Evolutionary conservation across 202 grass and related monocot genomes (phyloP), one percentile per base, ranked within the genome.

Genomic region (Digitaria exilis): DNA sequence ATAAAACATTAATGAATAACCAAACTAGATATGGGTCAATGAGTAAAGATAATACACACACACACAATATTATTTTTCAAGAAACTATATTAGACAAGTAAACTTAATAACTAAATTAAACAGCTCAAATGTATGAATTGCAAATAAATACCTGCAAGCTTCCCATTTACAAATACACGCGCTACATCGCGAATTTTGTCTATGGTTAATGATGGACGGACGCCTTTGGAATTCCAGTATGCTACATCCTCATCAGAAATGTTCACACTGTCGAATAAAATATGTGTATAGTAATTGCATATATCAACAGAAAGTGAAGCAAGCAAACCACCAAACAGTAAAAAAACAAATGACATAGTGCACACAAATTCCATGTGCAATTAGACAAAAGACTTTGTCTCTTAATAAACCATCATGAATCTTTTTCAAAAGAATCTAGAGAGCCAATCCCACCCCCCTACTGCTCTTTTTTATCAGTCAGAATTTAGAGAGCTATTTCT

Each of bases 121-220:
- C 37, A 39, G 5, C 24, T 7, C 22, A 42, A 21, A n/a, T n/a
- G n/a, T 42, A 77, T 22, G 39, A 78, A 39, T 68, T 54, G 76
- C 30, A 78, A 85, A 78, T 81, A 63, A n/a, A 87, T 93, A 98
- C 95, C 95, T 90, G 95, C 89, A 90, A 94, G 91, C 50, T 86
- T 62, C 66, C 92, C 92, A 83, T 98, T 98, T 45, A 95, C 87
- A 83, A 93, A 98, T 68, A 98, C 63, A 41, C 72, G 92, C 34
- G 88, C 95, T 52, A 95, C 80, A 88, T 98, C 95, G 43, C 92
- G 92, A 78, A 89, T 85, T 91, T 93, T 77, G 62, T 92, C 81
- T 79, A 98, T 98, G 66, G 78, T 86, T 80, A 98, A 21, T n/a
- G 77, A 76, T 63, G 95, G 95, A 85, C 71, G 79, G 80, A 84